Evolutionary conservation across 345 rosid genomes (phyloP), one percentile per base, ranked within the genome.

Genomic region (Citrus unshiu): DNA sequence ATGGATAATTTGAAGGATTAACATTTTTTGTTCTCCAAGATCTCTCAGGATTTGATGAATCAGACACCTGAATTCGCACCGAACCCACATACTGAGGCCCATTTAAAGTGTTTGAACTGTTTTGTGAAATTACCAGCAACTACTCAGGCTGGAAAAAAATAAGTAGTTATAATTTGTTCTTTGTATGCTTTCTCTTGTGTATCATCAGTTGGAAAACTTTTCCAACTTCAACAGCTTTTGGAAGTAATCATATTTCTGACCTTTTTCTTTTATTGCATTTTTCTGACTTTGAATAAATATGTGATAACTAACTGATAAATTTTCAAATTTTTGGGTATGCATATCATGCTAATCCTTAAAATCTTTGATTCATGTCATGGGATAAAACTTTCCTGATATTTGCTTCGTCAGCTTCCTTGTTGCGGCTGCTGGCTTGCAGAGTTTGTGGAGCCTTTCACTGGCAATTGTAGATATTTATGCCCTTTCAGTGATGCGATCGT

Each of bases 361-460:
- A 46, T 63, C 22, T 12, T 57, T 74, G 56, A 60, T 72, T 54
- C 43, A 43, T 76, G 67, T 75, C 84, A 57, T 76, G 35, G 22
- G 57, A 66, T 71, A 68, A 58, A 49, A 34, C 24, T 64, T 78
- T 67, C 79, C 65, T 81, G 32, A 59, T 78, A 34, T 83, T 54
- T 85, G 80, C 80, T 76, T 61, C 76, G 74, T 81, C 94, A 92
- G 97, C 88, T 89, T 87, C 82, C 94, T 90, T 71, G 97, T 92
- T 79, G 94, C 92, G 9, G 94, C 94, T 78, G 74, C 96, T 78
- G 92, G 91, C 74, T 87, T 92, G 86, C 96, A 92, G 85, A 87
- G 87, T 76, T 69, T 89, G 78, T 92, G 96, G 96, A 92, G 96
- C 83, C 83, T 92, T 65, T 83, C 81, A 12, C 81, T 92, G 51